Conservation (phyloP, 768 basidiomycete genomes). For the Xerocomus spinulosus region DNA sequence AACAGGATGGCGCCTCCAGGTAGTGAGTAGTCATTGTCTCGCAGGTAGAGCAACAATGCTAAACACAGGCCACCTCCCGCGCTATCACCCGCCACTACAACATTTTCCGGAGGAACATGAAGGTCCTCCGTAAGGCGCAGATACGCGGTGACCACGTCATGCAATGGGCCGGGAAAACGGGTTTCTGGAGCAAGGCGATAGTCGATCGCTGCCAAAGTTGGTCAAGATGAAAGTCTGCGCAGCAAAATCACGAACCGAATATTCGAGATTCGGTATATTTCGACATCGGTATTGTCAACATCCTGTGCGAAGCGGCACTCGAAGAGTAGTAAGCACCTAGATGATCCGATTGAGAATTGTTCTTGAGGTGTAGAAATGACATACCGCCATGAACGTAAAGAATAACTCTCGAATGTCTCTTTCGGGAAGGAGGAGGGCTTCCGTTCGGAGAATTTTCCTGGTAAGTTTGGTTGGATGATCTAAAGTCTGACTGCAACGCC, state of each 20-base stretch:
- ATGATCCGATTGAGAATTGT: slow-evolving; percentile 1
- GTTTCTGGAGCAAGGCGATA: slow-evolving; percentile 97
- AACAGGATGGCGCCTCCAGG: slow-evolving; percentile 85
- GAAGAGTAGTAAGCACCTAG: slow-evolving; percentile 90
- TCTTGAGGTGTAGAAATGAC: slow-evolving; percentile 17
- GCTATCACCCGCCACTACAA: slow-evolving; percentile 85
- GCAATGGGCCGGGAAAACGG: slow-evolving; percentile 83
- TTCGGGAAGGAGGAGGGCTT: slow-evolving; percentile 20
- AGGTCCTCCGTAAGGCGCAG: slow-evolving; percentile 84
- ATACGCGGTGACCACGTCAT: slow-evolving; percentile 84
- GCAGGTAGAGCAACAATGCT: slow-evolving; percentile 86
- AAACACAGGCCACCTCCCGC: slow-evolving; percentile 88
- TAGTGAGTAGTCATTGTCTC: slow-evolving; percentile 83
- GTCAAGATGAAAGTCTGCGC: background rate
- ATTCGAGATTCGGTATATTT: slow-evolving; percentile 86
- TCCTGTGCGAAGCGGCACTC: slow-evolving; percentile 84
- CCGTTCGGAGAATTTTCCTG: slow-evolving; percentile 17
- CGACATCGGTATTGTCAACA: slow-evolving; percentile 86
- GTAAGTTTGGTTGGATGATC: slow-evolving; percentile 35
- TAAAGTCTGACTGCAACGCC: slow-evolving; percentile 78
- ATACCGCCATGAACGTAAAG: slow-evolving; percentile 90
- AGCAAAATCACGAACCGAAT: slow-evolving; percentile 52
- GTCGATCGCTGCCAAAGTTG: slow-evolving; percentile 58
- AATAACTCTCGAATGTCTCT: slow-evolving; percentile 73
- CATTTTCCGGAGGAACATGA: slow-evolving; percentile 86